A percentile compares a stretch with the other conserved stretches of the same genome.
Evolutionary conservation across 306 rosid species (phyloP).

Genomic region (Lupinus albus): DNA sequence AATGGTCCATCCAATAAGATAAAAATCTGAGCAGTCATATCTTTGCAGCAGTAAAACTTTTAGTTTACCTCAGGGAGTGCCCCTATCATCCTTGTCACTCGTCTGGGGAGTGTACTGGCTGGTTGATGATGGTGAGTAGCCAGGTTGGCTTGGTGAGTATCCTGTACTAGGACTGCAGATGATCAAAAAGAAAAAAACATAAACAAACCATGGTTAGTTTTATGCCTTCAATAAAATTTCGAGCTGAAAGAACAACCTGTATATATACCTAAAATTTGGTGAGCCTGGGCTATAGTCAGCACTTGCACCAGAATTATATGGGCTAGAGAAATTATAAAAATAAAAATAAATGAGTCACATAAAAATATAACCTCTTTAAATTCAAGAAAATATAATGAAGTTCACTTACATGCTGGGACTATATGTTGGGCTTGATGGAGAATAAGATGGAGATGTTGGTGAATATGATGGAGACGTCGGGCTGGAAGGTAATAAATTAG

Average conservation of each 20-base stretch:
- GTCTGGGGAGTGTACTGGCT: slow-evolving; percentile 96
- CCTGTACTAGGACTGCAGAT: slow-evolving; percentile 90
- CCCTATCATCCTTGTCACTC: slow-evolving; percentile 64
- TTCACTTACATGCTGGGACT: slow-evolving; percentile 89
- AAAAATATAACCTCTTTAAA: neutral
- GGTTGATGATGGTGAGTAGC: slow-evolving; percentile 93
- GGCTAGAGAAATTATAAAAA: slow-evolving; percentile 62
- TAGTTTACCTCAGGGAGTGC: slow-evolving; percentile 53
- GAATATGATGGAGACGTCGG: slow-evolving; percentile 98
- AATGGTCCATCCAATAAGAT: slow-evolving; percentile 21
- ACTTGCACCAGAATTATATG: slow-evolving; percentile 79
- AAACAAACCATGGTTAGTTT: slow-evolving; percentile 26
- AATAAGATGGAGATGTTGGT: slow-evolving; percentile 93
- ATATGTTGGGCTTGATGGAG: slow-evolving; percentile 96
- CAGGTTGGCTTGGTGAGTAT: slow-evolving; percentile 97
- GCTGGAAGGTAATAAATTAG: slow-evolving; percentile 51
- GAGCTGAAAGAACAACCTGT: slow-evolving; percentile 1
- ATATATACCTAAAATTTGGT: slow-evolving; percentile 74
- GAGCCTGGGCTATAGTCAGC: slow-evolving; percentile 94
- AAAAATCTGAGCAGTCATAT: neutral
- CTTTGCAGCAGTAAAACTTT: slow-evolving; percentile 14
- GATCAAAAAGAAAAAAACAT: slow-evolving; percentile 9
- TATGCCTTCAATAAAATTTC: neutral
- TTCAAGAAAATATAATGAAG: slow-evolving; percentile 4
- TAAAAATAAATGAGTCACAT: slow-evolving; percentile 15